Evolutionary conservation across 208 protist species (phyloP), one percentile per base, ranked within the genome.

Genomic region (Acanthamoeba royreba): DNA sequence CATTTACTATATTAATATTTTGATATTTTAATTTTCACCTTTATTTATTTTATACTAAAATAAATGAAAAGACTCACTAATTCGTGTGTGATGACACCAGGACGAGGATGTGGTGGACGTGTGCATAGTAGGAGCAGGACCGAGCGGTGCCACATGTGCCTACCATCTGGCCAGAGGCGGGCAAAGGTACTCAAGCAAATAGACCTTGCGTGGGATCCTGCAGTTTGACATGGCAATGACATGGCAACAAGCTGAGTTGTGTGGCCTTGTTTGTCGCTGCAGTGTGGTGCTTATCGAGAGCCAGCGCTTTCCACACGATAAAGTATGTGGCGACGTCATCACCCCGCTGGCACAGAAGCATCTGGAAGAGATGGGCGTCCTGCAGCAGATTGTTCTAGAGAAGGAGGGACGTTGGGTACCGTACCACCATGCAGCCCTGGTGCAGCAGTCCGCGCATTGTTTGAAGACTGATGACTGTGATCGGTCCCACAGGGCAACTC

Each of bases 321-420:
- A 92, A 61, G 87, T 92, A 25, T 92, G 87, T 38, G 87, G 87
- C 15, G 87, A 92, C 47, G 87, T 92, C 8, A 47, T 92, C 33
- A 77, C 87, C 2, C 87, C 87, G 9, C 15, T 92, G 58, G 87
- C 87, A 11, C 87, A 92, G 66, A 31, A 46, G 40, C 53, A 81
- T 11, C 61, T 92, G 38, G 87, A 92, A 46, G 87, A 92, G 28
- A 92, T 92, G 87, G 87, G 58, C 55, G 87, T 92, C 38, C 63
- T 92, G 1, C 61, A 72, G 53, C 63, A 81, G 42, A 72, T 92
- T 35, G 43, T 92, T 17, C 58, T 55, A 33, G 87, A 92, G 66
- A 92, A 92, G 42, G 87, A 92, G 66, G 53, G 87, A 25, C 40
- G 87, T 47, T 92, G 87, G 87, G 86, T 92, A 49, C 15, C 63